Base-by-base conservation (phyloP, 202 grass and related monocot species). In the Hordeum pubiflorum region DNA sequence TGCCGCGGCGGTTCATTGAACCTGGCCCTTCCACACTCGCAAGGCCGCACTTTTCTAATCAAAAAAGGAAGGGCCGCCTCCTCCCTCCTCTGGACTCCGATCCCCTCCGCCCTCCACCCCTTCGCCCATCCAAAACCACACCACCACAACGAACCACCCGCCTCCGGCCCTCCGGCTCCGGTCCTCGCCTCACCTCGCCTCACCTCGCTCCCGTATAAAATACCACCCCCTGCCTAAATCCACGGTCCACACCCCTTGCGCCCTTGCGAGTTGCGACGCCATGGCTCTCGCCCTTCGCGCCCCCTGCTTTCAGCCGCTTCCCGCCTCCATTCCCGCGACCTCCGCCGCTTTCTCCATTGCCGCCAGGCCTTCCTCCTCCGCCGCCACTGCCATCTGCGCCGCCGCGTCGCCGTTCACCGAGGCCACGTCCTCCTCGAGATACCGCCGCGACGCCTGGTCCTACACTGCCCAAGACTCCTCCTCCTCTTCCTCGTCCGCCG, bases 401-500 rank as follows among this genome's bases (percentile, higher is more conserved):
- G 63, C 88, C 3, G 78, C 92, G 0, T 97, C 94, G 11, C 92
- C 92, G 5, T 98, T 98, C 82, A 98, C 95, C n/a, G 95, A 98
- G 89, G 84, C 82, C 22, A 77, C 84, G 55, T 94, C 92, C n/a
- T 74, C 82, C 63, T 88, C 81, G 9, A 86, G 95, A 34, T 98
- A 93, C 90, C 84, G 75, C 58, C 85, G 90, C 52, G 92, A 97
- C 55, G 74, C 84, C 54, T 97, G 92, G 95, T 82, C 87, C 22
- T 92, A 94, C 82, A 27, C 75, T 65, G 39, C 74, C n/a, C 46
- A 83, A 27, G 76, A 59, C 60, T 11, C 59, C 37, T 40, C 59
- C 37, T 40, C 85, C 27, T 69, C 76, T 4, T 58, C 69, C 1
- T 75, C 76, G 1, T 33, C 20, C 11, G 52, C 21, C 13, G 38